These are phyloP conservation scores for Leishmania major DNA, from an alignment of 208 protist species.

Conservation along the genomic window DNA sequence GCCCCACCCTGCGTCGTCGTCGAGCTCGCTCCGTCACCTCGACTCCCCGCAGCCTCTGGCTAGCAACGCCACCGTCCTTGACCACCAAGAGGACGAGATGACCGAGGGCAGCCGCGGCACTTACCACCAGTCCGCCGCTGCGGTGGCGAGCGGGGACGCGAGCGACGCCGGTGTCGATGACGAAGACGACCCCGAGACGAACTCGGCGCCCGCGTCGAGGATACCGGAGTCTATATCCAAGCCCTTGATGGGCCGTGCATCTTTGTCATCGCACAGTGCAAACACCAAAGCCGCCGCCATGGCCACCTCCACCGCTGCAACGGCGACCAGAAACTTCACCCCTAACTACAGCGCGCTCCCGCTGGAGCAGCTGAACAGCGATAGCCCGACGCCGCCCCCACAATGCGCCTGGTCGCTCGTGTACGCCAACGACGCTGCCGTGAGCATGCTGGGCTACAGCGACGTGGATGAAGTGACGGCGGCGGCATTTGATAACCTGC, in stretches of 20 bases:
- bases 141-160: neutral
- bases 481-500: constrained; percentile 25
- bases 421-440: constrained; percentile 30
- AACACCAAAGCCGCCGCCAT: neutral
- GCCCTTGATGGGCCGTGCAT: neutral
- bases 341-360: neutral
- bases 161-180: neutral
- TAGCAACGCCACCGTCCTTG: neutral
- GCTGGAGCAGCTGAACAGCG: neutral
- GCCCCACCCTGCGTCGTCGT: neutral
- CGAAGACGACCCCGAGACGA: neutral
- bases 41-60: neutral
- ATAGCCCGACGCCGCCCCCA: neutral
- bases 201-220: neutral
- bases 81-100: neutral
- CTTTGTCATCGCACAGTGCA: neutral
- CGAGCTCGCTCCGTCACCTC: neutral
- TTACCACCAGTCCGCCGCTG: neutral
- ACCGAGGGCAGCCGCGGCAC: neutral
- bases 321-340: neutral
- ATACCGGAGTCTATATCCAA: neutral
- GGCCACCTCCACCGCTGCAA: neutral
- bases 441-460: constrained; percentile 26
- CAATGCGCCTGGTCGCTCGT: constrained; percentile 21
- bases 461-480: constrained; percentile 16